Percentiles rank a stretch among this genome's conserved stretches.
Conservation (phyloP, 768 basidiomycete species). For the Scleroderma bovista region DNA sequence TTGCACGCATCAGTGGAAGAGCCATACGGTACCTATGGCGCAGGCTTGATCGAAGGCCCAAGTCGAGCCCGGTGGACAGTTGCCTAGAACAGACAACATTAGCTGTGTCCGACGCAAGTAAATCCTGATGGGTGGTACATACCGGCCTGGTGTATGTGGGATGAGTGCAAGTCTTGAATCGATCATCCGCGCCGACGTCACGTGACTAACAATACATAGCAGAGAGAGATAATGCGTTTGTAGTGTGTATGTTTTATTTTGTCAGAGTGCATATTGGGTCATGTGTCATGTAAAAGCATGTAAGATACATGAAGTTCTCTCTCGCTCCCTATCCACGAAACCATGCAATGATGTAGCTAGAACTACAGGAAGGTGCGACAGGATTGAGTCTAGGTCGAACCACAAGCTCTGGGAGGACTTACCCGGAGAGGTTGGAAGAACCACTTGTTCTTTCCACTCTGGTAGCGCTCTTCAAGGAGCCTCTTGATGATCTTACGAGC, state of each 20-base stretch:
- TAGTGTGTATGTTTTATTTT: neutral
- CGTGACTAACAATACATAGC: too few species aligned
- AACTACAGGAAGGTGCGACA: constrained; percentile 20
- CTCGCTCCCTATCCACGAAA: constrained; percentile 12
- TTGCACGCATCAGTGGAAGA: neutral
- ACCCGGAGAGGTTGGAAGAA: constrained; percentile 88
- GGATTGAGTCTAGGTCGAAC: constrained; percentile 2
- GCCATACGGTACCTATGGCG: too few species aligned
- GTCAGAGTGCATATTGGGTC: constrained; percentile 13
- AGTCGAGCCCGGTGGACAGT: too few species aligned
- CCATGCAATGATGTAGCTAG: constrained; percentile 21
- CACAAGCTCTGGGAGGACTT: constrained; percentile 20
- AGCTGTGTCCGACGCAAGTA: too few species aligned
- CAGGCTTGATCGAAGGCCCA: too few species aligned
- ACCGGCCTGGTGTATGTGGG: too few species aligned
- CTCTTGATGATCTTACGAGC: constrained; percentile 97
- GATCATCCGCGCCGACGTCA: neutral
- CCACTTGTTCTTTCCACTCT: constrained; percentile 94
- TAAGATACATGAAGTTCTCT: constrained; percentile 37
- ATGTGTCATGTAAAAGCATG: constrained; percentile 27
- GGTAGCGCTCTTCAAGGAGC: constrained; percentile 92
- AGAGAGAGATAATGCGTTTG: too few species aligned
- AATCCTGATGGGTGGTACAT: too few species aligned
- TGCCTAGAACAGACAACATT: too few species aligned
- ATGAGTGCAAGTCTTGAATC: too few species aligned